phyloP scores from a whole-genome alignment of 2,329 filamentous ascomycete species.

The Colletotrichum tropicale region DNA sequence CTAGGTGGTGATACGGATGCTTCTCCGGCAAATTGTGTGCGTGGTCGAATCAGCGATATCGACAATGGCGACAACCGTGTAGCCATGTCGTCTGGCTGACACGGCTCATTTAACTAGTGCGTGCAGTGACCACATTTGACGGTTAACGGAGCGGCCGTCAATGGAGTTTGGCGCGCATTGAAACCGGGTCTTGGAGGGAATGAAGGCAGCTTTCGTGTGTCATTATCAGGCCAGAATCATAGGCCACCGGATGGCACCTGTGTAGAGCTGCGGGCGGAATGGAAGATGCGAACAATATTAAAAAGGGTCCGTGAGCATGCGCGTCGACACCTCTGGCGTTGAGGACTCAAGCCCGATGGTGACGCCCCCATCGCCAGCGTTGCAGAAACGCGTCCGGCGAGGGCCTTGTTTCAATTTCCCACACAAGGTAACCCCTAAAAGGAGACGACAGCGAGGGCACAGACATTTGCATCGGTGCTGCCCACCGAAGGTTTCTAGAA shows the following conservation, averaged over 20 bases:
- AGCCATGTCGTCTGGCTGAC: background rate
- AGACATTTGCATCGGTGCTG: background rate
- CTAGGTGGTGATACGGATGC: background rate
- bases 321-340: background rate
- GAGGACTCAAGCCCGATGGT: background rate
- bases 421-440: slow-evolving; percentile 11
- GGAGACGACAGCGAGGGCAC: slow-evolving; percentile 20
- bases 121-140: slow-evolving; percentile 5
- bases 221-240: slow-evolving; percentile 10
- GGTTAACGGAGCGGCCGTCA: slow-evolving; percentile 10
- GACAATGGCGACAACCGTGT: background rate
- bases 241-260: slow-evolving; percentile 2
- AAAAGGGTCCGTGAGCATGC: background rate
- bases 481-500: slow-evolving; percentile 19
- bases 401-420: slow-evolving; percentile 20
- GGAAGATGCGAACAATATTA: background rate
- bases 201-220: background rate
- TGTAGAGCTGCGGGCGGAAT: background rate
- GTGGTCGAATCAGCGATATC: background rate
- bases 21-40: background rate
- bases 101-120: slow-evolving; percentile 14
- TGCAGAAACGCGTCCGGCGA: slow-evolving; percentile 14
- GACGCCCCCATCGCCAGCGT: background rate
- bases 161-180: slow-evolving; percentile 3
- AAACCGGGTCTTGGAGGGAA: slow-evolving; percentile 1